Base-by-base conservation (phyloP, 495 filamentous ascomycete genomes). In the Jackrogersella multiformis region DNA sequence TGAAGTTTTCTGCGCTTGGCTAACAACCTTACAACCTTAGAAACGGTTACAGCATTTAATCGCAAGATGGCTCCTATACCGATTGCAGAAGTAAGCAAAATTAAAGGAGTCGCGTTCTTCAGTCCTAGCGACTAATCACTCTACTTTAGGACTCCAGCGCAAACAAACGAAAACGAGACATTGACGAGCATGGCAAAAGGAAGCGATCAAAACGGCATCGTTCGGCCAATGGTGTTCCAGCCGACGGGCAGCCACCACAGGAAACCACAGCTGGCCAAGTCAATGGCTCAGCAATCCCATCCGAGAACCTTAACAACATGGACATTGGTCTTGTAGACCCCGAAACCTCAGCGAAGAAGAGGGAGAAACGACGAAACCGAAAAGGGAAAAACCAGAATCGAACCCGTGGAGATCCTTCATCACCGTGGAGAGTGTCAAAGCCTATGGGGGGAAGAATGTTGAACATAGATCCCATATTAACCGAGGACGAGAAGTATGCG, bases 401-500 rank as follows among this genome's bases (percentile, higher is more conserved):
- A 58, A 20, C 21, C 23, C 20, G 18, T 26, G 34, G 61, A 10
- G 51, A 61, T 13, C 9, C 15, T 21, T 26, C 48, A 23, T 39
- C 69, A 20, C 48, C 71, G 66, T 92, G 89, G 89, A 82, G 78
- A 39, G 45, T 88, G 15, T 88, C 87, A 6, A 79, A 83, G 20
- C 79, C 88, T 18, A 80, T 89, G 74, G 91, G 87, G 54, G 91
- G 91, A 5, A 80, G 87, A 39, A 89, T 92, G 78, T 73, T 89
- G 34, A 81, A 91, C 69, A 78, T 91, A 55, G 92, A 97, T 65
- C 90, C 94, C 0, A 79, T 92, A 20, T 89, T 97, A 75, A 89
- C 92, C 10, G 64, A 70, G 4, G 90, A 97, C 78, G 93, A 97
- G 77, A 87, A 89, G 92, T 96, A 80, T 69, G 88, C 77, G 46